Percentiles rank a stretch among this genome's conserved stretches.
Evolutionary conservation across 805 yeast genomes (phyloP).

Genomic region (Saccharomyces kudriavzevii): DNA sequence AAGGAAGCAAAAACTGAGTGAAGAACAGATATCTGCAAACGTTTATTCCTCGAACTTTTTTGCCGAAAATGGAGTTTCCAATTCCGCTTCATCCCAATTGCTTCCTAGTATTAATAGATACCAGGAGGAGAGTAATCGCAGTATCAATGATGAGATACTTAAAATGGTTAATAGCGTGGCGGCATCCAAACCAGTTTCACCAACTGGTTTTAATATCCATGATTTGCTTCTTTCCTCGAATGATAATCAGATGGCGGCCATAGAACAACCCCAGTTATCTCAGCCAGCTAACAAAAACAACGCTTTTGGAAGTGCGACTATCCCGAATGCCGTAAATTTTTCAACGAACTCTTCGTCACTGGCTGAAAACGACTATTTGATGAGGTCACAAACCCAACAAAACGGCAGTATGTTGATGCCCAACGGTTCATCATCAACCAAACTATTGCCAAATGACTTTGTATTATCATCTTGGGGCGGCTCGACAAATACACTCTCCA

Average conservation of each 20-base stretch:
- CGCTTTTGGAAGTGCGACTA: not conserved
- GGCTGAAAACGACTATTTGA: not conserved
- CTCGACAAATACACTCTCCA: slow-evolving; percentile 1
- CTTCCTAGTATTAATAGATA: not conserved
- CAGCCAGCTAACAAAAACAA: not conserved
- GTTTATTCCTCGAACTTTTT: not conserved
- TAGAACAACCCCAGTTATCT: not conserved
- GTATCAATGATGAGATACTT: slow-evolving; percentile 21
- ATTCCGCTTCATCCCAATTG: not conserved
- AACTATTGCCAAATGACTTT: not conserved
- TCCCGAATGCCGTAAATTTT: not conserved
- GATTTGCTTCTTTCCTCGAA: slow-evolving; percentile 6
- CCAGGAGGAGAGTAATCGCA: not conserved
- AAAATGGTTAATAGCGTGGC: slow-evolving; percentile 24
- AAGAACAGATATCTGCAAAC: not conserved
- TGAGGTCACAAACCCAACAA: not conserved
- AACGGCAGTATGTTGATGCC: not conserved
- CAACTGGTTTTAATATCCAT: slow-evolving; percentile 18
- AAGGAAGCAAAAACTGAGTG: not conserved
- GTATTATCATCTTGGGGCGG: slow-evolving; percentile 2
- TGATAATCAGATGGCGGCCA: not conserved
- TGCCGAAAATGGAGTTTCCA: not conserved
- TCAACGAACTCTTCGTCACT: not conserved
- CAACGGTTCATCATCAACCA: not conserved
- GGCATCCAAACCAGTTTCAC: slow-evolving; percentile 15